phyloP scores from a whole-genome alignment of 371 early-diverging fungal genomes.

The Syncephalastrum racemosum region DNA sequence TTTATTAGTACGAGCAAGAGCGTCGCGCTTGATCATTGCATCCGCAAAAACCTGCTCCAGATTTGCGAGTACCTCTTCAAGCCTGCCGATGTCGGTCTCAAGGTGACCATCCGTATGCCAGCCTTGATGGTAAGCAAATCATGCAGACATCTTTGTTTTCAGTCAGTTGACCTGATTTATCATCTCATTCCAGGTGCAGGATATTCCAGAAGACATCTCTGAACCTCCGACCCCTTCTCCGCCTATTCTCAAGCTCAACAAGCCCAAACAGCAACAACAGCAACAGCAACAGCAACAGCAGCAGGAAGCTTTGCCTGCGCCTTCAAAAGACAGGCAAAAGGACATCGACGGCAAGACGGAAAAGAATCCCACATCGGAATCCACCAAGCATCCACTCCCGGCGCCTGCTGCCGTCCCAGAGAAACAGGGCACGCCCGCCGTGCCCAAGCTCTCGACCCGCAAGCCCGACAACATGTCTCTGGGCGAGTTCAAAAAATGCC shows the following conservation, averaged over 20 bases:
- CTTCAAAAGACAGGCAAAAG: too few species aligned
- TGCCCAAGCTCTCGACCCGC: constrained; percentile 13
- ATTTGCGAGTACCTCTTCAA: constrained; percentile 62
- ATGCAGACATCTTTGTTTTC: constrained; percentile 1
- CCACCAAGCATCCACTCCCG: constrained; percentile 8
- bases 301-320: too few species aligned
- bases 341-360: too few species aligned
- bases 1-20: too few species aligned
- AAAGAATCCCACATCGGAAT: too few species aligned
- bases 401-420: constrained; percentile 4
- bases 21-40: constrained; percentile 45
- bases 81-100: constrained; percentile 55
- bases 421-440: not conserved
- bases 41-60: constrained; percentile 55
- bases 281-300: too few species aligned
- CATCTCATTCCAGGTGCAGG: constrained; percentile 3
- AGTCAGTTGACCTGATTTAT: too few species aligned
- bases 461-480: constrained; percentile 21
- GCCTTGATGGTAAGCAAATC: constrained; percentile 10
- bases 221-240: constrained; percentile 21
- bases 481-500: constrained; percentile 41
- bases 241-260: constrained; percentile 27
- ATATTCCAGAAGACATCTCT: constrained; percentile 16
- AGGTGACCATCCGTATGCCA: constrained; percentile 52
- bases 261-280: constrained; percentile 22